Evolutionary conservation across 2,329 filamentous ascomycete species (phyloP).

Genomic region (Blastomyces emzantsi): DNA sequence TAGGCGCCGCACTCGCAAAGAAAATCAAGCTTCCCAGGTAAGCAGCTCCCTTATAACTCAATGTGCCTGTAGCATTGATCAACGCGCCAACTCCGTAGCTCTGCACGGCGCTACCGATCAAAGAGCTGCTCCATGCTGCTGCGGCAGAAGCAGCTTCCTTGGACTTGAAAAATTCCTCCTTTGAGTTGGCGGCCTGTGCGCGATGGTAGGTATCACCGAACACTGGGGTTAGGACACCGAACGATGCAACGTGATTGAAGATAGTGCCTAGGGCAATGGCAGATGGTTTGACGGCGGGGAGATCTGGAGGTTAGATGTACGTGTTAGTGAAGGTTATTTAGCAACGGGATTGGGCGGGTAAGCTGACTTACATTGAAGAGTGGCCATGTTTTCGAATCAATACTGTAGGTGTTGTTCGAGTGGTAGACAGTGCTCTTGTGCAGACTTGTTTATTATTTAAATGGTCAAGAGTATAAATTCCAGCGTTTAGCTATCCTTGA

Average conservation of each 20-base stretch:
- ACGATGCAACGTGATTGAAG: slow-evolving; percentile 89
- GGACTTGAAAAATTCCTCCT: slow-evolving; percentile 91
- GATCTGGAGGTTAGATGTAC: slow-evolving; percentile 40
- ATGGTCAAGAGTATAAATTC: background rate
- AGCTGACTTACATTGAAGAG: slow-evolving; percentile 45
- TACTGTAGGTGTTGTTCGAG: background rate
- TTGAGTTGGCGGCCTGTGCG: slow-evolving; percentile 82
- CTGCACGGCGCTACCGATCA: slow-evolving; percentile 81
- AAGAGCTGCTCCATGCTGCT: slow-evolving; percentile 79
- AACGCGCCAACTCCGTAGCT: slow-evolving; percentile 82
- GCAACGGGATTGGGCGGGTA: slow-evolving; percentile 1
- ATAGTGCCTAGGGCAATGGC: slow-evolving; percentile 92
- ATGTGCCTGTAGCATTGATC: slow-evolving; percentile 88
- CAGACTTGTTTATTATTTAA: background rate
- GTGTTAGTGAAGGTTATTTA: background rate
- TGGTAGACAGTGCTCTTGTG: background rate
- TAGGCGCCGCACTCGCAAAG: slow-evolving; percentile 77
- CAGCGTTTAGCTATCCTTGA: background rate
- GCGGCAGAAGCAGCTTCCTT: slow-evolving; percentile 86
- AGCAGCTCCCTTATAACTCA: slow-evolving; percentile 94
- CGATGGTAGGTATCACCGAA: slow-evolving; percentile 94
- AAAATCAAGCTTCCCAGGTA: slow-evolving; percentile 91
- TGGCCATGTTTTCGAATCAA: slow-evolving; percentile 43
- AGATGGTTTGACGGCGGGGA: slow-evolving; percentile 88
- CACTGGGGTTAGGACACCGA: slow-evolving; percentile 76